Evolutionary conservation across 208 protist genomes (phyloP).

Genomic region (Trypanosoma melophagium): DNA sequence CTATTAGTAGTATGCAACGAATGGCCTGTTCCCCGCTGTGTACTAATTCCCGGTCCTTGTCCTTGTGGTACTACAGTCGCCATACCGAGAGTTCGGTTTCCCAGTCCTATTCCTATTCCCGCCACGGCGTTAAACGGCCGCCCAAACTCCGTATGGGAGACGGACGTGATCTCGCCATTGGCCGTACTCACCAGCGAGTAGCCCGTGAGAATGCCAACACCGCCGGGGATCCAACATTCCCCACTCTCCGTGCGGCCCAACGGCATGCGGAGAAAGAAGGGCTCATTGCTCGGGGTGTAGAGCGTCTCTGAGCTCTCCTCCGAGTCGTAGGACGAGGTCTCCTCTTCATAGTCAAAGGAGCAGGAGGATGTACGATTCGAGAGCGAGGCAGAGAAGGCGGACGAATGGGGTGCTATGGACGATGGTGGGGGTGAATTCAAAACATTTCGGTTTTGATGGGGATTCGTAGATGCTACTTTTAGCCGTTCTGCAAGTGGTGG

Average conservation of each 20-base stretch:
- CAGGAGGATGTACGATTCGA: no score
- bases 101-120: no score
- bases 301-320: conserved; percentile 11
- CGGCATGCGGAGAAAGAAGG: conserved; percentile 13
- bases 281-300: conserved; percentile 11
- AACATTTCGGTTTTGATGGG: no score
- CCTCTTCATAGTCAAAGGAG: neutral
- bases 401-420: neutral
- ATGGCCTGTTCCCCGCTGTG: neutral
- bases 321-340: conserved; percentile 5
- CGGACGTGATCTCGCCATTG: no score
- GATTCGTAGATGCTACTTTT: neutral
- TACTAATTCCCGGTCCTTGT: no score
- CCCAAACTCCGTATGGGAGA: no score
- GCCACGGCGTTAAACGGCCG: no score
- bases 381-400: no score
- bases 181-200: neutral
- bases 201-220: no score
- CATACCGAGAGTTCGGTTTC: no score
- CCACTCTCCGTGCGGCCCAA: neutral
- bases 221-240: neutral
- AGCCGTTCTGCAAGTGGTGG: neutral
- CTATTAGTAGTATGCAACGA: neutral
- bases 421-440: neutral
- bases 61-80: no score